Evolutionary conservation across 1,284 basidiomycete genomes (phyloP).

Genomic region (Rhodotorula sp.): DNA sequence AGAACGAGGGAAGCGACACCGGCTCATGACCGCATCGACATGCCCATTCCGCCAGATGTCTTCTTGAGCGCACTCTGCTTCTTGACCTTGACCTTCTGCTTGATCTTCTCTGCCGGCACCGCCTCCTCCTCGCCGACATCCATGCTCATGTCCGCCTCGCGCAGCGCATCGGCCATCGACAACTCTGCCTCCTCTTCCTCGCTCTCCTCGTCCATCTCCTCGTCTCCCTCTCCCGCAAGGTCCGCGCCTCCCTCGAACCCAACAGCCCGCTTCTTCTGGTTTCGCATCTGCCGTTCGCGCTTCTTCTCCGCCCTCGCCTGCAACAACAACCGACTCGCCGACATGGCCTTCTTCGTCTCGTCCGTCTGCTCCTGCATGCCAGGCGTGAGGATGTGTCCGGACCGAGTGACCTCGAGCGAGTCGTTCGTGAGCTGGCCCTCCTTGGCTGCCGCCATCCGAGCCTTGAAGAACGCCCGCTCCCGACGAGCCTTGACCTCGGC

Average conservation of each 20-base stretch:
- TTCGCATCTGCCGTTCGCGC: slow-evolving; percentile 28
- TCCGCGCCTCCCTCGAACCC: slow-evolving; percentile 35
- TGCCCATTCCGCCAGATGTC: slow-evolving; percentile 23
- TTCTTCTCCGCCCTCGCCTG: slow-evolving; percentile 38
- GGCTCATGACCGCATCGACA: slow-evolving; percentile 11
- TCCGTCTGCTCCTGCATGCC: slow-evolving; percentile 27
- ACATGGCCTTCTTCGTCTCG: slow-evolving; percentile 40
- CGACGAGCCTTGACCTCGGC: slow-evolving; percentile 87
- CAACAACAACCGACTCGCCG: slow-evolving; percentile 39
- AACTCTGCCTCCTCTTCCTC: slow-evolving; percentile 33
- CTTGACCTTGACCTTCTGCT: slow-evolving; percentile 35
- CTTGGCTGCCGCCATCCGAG: slow-evolving; percentile 42
- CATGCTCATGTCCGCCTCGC: slow-evolving; percentile 34
- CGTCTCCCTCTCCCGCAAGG: slow-evolving; percentile 26
- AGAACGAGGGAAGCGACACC: too few relatives aligned
- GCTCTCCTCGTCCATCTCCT: slow-evolving; percentile 30
- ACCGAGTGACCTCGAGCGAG: slow-evolving; percentile 42
- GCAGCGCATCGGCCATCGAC: slow-evolving; percentile 37
- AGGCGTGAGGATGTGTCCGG: slow-evolving; percentile 39
- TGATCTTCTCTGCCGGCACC: slow-evolving; percentile 12
- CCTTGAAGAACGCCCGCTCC: slow-evolving; percentile 95
- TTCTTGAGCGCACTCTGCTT: slow-evolving; percentile 17
- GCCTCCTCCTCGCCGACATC: slow-evolving; percentile 32
- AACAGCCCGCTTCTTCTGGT: slow-evolving; percentile 13
- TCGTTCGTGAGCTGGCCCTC: slow-evolving; percentile 39